Evolutionary conservation across 345 rosid genomes (phyloP).

Genomic region (Lagerstroemia speciosa): DNA sequence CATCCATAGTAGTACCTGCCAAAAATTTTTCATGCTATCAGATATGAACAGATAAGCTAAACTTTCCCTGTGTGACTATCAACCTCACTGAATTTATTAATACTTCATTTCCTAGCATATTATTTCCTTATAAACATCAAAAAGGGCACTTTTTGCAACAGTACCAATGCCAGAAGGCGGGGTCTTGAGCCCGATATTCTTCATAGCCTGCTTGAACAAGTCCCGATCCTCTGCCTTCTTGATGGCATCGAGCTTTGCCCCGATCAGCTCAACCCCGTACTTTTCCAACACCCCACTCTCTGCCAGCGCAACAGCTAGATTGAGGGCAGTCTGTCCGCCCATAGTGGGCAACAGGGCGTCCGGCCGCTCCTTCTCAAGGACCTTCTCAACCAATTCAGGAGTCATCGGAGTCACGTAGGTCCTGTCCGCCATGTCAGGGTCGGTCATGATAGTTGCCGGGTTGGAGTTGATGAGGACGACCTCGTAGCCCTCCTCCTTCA

Average conservation of each 20-base stretch:
- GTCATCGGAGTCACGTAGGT: constrained; percentile 90
- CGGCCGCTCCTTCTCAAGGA: constrained; percentile 74
- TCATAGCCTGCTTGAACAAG: constrained; percentile 83
- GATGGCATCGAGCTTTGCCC: constrained; percentile 87
- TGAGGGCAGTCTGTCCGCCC: constrained; percentile 97
- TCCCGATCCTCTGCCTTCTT: constrained; percentile 93
- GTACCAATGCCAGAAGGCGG: constrained; percentile 76
- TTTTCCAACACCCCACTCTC: constrained; percentile 64
- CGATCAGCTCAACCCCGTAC: constrained; percentile 79
- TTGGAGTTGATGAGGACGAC: constrained; percentile 89
- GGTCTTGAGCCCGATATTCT: constrained; percentile 69
- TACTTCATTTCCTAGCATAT: too few species aligned
- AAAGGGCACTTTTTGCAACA: not conserved
- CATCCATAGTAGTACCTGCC: constrained; percentile 61
- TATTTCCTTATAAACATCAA: not conserved
- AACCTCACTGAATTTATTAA: too few species aligned
- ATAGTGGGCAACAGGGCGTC: constrained; percentile 86
- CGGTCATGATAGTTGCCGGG: constrained; percentile 98
- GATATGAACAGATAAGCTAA: not conserved
- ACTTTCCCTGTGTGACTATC: too few species aligned
- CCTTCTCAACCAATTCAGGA: constrained; percentile 78
- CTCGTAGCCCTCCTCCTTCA: constrained; percentile 82
- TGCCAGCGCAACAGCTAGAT: constrained; percentile 86
- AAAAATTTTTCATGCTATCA: not conserved
- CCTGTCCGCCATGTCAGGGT: constrained; percentile 79